Base-by-base conservation (phyloP, 768 basidiomycete genomes). In the Phanerochaete carnosa region DNA sequence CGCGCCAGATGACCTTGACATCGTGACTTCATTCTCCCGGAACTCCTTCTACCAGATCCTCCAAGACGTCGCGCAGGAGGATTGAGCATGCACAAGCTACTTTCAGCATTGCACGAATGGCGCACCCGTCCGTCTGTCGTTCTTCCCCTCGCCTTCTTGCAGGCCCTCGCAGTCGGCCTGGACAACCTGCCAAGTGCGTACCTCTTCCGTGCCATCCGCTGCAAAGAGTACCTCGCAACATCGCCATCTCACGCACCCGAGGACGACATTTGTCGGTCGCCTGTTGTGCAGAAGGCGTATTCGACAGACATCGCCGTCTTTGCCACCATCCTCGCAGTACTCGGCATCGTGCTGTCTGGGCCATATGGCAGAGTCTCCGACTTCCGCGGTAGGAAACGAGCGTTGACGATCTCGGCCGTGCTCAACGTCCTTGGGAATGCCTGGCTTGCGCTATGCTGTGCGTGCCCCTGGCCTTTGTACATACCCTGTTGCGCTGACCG, bases 321-420 rank as follows among this genome's bases (percentile, higher is more conserved):
- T 26, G 13, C 35, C 7, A 29, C 22, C 7, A 50, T 59, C 26
- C 28, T 32, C 15, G 45, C 56, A 13, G 47, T 59, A 15, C 28
- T 59, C 28, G 33, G 57, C 25, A 35, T 59, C 28, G 46, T 52
- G 3, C 16, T 51, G n/a, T 30, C 57, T 2, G 57, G 57, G 1
- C 49, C 57, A 22, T 59, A 50, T 29, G 57, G 57, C 5, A n/a
- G 23, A 5, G 35, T 59, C 15, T 51, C 49, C n/a, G 57, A 59
- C 47, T 3, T 35, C 19, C 50, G 50, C 22, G 57, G 57, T 8
- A 26, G 45, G 15, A 59, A 51, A 35, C 29, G 29, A 19, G 57
- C 47, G 45, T 25, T 59, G 22, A n/a, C 25, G 30, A 11, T 52
- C 30, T 33, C 45, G 22, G 29, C 22, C 32, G 6, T 28, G 46